These are phyloP conservation scores for Biscogniauxia mediterranea DNA, from an alignment of 2,329 filamentous ascomycete genomes.

Conservation along the genomic window DNA sequence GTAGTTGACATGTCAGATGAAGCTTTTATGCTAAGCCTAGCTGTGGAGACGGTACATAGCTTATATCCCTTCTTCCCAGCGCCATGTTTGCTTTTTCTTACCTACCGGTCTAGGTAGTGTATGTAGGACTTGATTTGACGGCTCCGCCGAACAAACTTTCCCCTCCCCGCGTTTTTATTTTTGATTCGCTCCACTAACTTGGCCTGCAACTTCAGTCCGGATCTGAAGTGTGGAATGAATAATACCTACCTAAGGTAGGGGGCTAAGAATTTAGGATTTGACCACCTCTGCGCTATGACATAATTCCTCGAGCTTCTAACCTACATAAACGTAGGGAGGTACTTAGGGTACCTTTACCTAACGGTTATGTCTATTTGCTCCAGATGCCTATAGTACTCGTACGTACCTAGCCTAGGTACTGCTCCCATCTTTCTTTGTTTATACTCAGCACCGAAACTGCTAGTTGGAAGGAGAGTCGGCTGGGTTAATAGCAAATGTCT, in stretches of 20 bases:
- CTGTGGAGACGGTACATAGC: neutral
- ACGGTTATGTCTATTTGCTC: neutral
- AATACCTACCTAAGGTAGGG: too few relatives aligned
- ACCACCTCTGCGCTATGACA: neutral
- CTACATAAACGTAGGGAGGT: too few relatives aligned
- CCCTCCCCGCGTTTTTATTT: neutral
- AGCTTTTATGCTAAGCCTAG: neutral
- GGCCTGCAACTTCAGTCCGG: too few relatives aligned
- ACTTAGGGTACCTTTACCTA: neutral
- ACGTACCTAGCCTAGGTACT: neutral
- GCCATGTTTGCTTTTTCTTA: neutral
- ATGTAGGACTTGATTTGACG: neutral
- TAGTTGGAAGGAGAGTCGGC: neutral
- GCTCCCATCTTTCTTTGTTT: neutral
- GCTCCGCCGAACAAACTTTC: neutral
- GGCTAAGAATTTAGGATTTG: neutral
- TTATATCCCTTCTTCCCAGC: neutral
- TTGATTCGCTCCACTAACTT: too few relatives aligned
- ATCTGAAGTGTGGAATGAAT: too few relatives aligned
- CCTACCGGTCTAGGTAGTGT: neutral
- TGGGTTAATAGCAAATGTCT: neutral
- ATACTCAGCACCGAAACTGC: neutral
- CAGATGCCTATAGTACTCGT: too few relatives aligned
- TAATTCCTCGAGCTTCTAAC: neutral
- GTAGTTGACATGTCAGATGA: neutral